These are phyloP conservation scores for Kwoniella shivajii DNA, from an alignment of 1,284 basidiomycete species.

Conservation along the genomic window DNA sequence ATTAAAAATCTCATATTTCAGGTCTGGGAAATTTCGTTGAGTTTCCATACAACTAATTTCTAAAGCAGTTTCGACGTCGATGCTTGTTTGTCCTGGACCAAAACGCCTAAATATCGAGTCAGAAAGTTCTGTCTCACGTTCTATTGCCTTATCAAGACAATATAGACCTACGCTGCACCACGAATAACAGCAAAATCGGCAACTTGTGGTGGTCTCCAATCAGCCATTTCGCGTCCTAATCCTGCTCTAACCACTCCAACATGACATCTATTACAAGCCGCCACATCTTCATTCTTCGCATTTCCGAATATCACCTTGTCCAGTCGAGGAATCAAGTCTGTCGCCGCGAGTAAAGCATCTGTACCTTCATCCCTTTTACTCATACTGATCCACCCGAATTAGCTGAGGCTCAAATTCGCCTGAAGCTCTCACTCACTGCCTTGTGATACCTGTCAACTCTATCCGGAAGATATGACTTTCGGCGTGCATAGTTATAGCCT, in stretches of 20 bases:
- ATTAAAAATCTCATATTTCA: slow-evolving; percentile 14
- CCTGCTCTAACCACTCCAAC: slow-evolving; percentile 14
- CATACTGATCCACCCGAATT: slow-evolving; percentile 11
- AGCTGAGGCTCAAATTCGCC: neutral
- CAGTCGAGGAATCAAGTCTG: slow-evolving; percentile 16
- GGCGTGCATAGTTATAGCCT: slow-evolving; percentile 27
- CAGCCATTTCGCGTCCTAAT: slow-evolving; percentile 15
- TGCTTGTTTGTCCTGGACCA: slow-evolving; percentile 19
- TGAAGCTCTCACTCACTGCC: slow-evolving; percentile 14
- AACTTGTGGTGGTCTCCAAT: slow-evolving; percentile 22
- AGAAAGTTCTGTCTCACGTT: too few relatives aligned
- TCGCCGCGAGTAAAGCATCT: slow-evolving; percentile 15
- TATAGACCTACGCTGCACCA: slow-evolving; percentile 16
- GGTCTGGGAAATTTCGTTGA: slow-evolving; percentile 6
- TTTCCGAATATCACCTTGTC: slow-evolving; percentile 14
- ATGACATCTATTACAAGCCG: slow-evolving; percentile 18
- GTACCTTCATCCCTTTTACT: slow-evolving; percentile 21
- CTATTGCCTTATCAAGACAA: neutral
- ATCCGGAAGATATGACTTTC: slow-evolving; percentile 17
- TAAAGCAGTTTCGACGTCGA: slow-evolving; percentile 10
- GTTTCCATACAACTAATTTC: slow-evolving; percentile 15
- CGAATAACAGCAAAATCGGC: slow-evolving; percentile 17
- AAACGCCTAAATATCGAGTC: slow-evolving; percentile 9
- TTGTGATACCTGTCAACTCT: slow-evolving; percentile 19
- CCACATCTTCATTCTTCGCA: slow-evolving; percentile 16